A percentile compares a stretch with the other conserved stretches of the same genome.
phyloP scores from a whole-genome alignment of 306 rosid genomes.

The Adenanthera pavonina region DNA sequence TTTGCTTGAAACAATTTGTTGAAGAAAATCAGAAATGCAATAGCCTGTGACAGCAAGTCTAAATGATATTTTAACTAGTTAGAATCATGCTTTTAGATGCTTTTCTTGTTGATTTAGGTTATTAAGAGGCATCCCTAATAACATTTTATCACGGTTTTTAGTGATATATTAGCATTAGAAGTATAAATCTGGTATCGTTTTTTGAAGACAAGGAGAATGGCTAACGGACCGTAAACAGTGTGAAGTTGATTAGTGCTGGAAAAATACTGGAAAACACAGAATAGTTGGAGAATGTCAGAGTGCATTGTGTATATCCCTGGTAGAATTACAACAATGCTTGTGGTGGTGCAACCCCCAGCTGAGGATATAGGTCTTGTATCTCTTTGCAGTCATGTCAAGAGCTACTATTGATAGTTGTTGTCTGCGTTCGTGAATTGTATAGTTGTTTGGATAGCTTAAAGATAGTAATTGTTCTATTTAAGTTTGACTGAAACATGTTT shows the following conservation, averaged over 20 bases:
- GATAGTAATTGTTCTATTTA: neutral
- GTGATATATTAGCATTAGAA: conserved; percentile 7
- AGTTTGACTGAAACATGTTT: conserved; percentile 4
- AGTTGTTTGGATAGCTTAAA: neutral
- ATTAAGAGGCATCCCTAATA: neutral
- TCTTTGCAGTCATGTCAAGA: conserved; percentile 10
- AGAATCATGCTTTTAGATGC: conserved; percentile 22
- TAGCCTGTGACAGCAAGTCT: neutral
- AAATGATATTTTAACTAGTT: neutral
- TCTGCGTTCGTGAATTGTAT: neutral
- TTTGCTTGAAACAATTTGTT: conserved; percentile 11
- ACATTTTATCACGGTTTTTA: neutral
- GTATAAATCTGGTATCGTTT: conserved; percentile 30
- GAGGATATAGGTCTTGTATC: conserved; percentile 66
- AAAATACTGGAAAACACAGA: conserved; percentile 79
- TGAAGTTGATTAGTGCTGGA: conserved; percentile 88
- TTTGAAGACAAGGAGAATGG: conserved; percentile 77
- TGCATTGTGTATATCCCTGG: conserved; percentile 77
- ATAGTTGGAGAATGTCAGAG: conserved; percentile 86
- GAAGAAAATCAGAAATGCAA: neutral
- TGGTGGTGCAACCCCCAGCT: conserved; percentile 73
- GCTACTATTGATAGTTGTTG: conserved; percentile 15
- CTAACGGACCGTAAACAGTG: conserved; percentile 85
- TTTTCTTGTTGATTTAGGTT: conserved; percentile 14
- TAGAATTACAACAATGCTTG: conserved; percentile 88